Evolutionary conservation across 805 yeast genomes (phyloP).

Genomic region (Suhomyces sp.): DNA sequence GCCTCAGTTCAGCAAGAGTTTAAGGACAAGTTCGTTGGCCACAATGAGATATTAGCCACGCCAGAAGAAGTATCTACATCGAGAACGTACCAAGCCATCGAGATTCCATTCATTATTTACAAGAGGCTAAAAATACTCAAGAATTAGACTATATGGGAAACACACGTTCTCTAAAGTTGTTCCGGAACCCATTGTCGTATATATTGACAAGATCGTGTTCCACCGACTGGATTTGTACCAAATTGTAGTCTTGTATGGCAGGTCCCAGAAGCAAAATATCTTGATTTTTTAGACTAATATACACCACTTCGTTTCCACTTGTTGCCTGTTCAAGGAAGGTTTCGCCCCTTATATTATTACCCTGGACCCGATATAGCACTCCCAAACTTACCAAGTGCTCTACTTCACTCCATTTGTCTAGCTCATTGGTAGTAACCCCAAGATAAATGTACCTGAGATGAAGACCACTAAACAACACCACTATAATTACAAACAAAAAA

Average conservation of each 20-base stretch:
- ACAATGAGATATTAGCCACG: background rate
- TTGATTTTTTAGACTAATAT: conserved; percentile 28
- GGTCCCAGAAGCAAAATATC: conserved; percentile 13
- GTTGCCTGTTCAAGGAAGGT: conserved; percentile 14
- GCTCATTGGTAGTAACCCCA: conserved; percentile 77
- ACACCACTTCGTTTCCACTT: conserved; percentile 15
- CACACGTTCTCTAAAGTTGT: conserved; percentile 36
- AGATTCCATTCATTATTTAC: conserved; percentile 13
- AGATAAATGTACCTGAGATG: conserved; percentile 52
- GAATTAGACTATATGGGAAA: conserved; percentile 1
- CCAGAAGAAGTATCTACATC: background rate
- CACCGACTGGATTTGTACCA: conserved; percentile 21
- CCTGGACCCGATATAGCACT: conserved; percentile 5
- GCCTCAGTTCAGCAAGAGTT: conserved; percentile 7
- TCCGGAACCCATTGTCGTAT: conserved; percentile 49
- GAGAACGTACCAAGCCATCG: conserved; percentile 3
- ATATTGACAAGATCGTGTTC: conserved; percentile 37
- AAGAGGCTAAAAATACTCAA: conserved; percentile 11
- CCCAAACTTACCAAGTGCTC: conserved; percentile 39
- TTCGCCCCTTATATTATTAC: conserved; percentile 2
- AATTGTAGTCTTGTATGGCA: conserved; percentile 8
- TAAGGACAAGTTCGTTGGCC: conserved; percentile 9
- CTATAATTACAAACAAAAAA: conserved; percentile 41
- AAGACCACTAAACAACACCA: conserved; percentile 19
- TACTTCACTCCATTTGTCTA: conserved; percentile 66